Evolutionary conservation across 2,329 filamentous ascomycete species (phyloP).

Genomic region (Chalara sp.): DNA sequence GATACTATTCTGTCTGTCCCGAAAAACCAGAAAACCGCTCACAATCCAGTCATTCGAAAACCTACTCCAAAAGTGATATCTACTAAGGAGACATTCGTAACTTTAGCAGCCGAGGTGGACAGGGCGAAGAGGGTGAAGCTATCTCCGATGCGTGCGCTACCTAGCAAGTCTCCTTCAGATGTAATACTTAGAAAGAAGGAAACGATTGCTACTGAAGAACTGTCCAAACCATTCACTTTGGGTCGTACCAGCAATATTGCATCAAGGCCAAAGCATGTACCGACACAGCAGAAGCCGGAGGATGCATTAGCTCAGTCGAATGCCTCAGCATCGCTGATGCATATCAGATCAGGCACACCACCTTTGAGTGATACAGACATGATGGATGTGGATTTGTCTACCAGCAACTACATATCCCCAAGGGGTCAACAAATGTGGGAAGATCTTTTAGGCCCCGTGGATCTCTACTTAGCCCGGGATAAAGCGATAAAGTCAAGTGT

Average conservation of each 20-base stretch:
- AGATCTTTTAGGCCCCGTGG: slow-evolving; percentile 15
- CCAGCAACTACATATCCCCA: slow-evolving; percentile 16
- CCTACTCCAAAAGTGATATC: slow-evolving; percentile 1
- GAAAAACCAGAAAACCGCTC: background rate
- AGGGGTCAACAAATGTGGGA: slow-evolving; percentile 22
- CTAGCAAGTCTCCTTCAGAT: background rate
- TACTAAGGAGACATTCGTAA: slow-evolving; percentile 1
- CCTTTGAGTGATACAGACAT: slow-evolving; percentile 16
- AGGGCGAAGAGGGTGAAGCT: slow-evolving; percentile 23
- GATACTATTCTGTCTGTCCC: slow-evolving; percentile 3
- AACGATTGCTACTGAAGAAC: slow-evolving; percentile 3
- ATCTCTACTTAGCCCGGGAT: slow-evolving; percentile 3
- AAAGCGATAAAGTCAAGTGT: background rate
- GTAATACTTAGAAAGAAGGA: background rate
- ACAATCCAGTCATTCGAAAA: slow-evolving; percentile 3
- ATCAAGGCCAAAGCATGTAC: slow-evolving; percentile 13
- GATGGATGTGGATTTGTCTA: slow-evolving; percentile 14
- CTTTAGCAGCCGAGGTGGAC: slow-evolving; percentile 1
- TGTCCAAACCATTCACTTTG: slow-evolving; percentile 7
- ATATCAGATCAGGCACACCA: slow-evolving; percentile 4
- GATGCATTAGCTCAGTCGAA: slow-evolving; percentile 5
- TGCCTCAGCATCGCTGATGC: slow-evolving; percentile 2
- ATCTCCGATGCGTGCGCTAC: slow-evolving; percentile 10
- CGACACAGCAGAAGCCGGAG: slow-evolving; percentile 3
- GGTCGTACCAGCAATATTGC: slow-evolving; percentile 11